Evolutionary conservation across 2,329 filamentous ascomycete genomes (phyloP), one percentile per base, ranked within the genome.

Genomic region (Cryphonectria radicalis): DNA sequence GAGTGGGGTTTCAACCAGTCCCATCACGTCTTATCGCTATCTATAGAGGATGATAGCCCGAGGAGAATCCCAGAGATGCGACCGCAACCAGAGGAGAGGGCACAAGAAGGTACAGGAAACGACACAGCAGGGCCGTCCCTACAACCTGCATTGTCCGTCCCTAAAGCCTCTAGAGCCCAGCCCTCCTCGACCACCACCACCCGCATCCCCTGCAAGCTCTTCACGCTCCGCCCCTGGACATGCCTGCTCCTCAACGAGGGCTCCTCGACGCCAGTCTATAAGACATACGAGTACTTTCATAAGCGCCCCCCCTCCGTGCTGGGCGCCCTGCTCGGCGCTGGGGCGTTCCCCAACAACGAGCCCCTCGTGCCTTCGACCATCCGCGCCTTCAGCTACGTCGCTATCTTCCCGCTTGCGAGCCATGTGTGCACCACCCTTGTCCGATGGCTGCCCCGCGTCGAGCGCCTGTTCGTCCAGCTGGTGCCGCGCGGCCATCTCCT

Each of bases 211-310:
- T 81, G 79, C 73, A 78, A 77, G 14, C 80, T 93, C 0, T 85
- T 93, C 62, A 84, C 84, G 37, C 81, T 87, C n/a, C 85, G 87
- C 1, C 86, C 87, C 1, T 95, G 93, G 92, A 85, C 84, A 0
- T 85, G 87, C 25, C 76, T 94, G 0, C 82, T 87, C 1, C 87
- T 94, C 74, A 95, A 95, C 77, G 92, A 95, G 81, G 91, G 92
- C 11, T 93, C 91, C 70, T 40, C 37, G 37, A 40, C 37, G 37
- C 37, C 37, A 11, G 91, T 89, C 7, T 95, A 93, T 80, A 86
- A 87, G 63, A 90, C 88, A 4, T 92, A 93, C 78, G 90, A 93
- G 76, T 93, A 91, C 80, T 93, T 91, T 76, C 83, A 90, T 50
- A 89, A 89, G 62, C 83, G 85, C 1, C 86, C 91, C 8, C 91